Base-by-base conservation (phyloP, 1,284 basidiomycete species). In the Peniophora sp. region DNA sequence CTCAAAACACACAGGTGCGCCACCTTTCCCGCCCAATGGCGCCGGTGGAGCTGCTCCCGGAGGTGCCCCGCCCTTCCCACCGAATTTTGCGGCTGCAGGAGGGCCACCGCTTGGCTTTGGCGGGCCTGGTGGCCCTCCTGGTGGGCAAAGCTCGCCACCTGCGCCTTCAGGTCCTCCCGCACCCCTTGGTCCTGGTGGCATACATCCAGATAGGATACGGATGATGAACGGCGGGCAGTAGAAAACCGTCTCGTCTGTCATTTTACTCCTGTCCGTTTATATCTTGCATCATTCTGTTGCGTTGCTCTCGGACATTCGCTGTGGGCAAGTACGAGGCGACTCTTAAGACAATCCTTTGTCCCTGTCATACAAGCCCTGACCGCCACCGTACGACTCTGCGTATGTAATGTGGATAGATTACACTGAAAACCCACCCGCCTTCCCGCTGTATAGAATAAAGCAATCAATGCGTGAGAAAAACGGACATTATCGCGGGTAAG, bases 151-250 rank as follows among this genome's bases (percentile, higher is more conserved):
- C n/a, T 59, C 59, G 16, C 54, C 68, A 19, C 49, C 57, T 60
- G 58, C 50, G 59, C 58, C 38, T 61, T 61, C 49, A 70, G 61
- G 20, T 58, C 41, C 48, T 54, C 56, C 36, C 45, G 46, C 53
- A 65, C 69, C 9, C 68, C 72, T 14, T 3, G 45, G 65, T 17
- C 70, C 72, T 46, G 68, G 72, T 19, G 84, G 79, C 25, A 89
- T 93, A 58, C 91, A 93, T 67, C 91, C 91, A n/a, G 90, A 93
- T 68, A 77, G 90, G 54, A 59, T 90, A 64, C 75, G 89, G 54
- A 92, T 92, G 89, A 81, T 92, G 83, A 79, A 72, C 48, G 60
- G 63, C 45, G 58, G 59, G 6, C 27, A 32, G 27, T 32, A 32
- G 27, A 6, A 12, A n/a, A n/a, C n/a, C n/a, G n/a, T n/a, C n/a